Percentiles rank a stretch among this genome's conserved stretches.
These are phyloP conservation scores for Platanthera guangdongensis DNA, from an alignment of 106 monocot species.

Conservation along the genomic window DNA sequence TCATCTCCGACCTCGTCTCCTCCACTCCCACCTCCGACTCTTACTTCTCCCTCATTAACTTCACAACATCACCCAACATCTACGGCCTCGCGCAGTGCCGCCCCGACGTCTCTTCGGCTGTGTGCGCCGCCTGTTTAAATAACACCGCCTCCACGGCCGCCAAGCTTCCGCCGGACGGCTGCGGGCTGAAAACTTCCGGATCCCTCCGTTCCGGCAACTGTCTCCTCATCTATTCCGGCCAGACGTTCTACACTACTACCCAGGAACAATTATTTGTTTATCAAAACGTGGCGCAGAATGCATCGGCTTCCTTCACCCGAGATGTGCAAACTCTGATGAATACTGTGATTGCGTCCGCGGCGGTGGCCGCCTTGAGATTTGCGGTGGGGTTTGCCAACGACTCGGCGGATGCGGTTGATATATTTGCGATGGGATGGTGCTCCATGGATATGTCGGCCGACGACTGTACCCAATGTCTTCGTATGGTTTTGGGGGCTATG, in stretches of 20 bases:
- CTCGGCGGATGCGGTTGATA: background rate
- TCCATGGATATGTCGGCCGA: background rate
- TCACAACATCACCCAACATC: background rate
- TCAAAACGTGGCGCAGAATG: background rate
- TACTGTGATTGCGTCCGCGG: background rate
- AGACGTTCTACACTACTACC: background rate
- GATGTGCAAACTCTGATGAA: background rate
- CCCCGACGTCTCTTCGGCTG: background rate
- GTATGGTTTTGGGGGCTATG: background rate
- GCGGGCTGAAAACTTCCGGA: background rate
- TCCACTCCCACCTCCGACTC: background rate
- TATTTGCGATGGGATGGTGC: background rate
- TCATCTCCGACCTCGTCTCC: background rate
- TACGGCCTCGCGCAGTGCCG: slow-evolving; percentile 7
- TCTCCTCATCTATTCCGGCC: background rate
- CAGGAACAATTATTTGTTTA: background rate
- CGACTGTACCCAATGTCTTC: no score
- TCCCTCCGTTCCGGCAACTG: background rate
- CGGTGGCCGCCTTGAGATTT: background rate
- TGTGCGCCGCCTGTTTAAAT: background rate
- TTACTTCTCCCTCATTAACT: background rate
- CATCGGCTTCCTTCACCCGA: background rate
- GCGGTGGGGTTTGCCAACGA: background rate
- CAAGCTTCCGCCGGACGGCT: background rate
- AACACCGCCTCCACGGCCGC: background rate